Evolutionary conservation across 2,329 filamentous ascomycete genomes (phyloP), one percentile per base, ranked within the genome.

Genomic region (Botrytis sinoallii): DNA sequence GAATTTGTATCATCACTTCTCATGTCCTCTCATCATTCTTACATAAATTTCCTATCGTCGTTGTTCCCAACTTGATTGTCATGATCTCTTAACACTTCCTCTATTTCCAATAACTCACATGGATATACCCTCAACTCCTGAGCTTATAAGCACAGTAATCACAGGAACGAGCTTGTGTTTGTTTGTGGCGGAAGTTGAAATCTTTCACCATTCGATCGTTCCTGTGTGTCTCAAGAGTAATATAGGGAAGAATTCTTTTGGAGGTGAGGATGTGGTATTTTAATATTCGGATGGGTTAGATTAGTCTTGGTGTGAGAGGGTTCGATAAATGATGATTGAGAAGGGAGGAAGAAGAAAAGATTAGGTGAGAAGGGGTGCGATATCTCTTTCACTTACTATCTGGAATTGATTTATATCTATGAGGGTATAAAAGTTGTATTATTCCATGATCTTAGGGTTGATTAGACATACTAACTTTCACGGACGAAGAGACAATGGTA

Each of bases 401-500:
- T 29, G 4, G n/a, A 29, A 9, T 32, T 18, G 14, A 16, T 18
- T 6, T 4, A 18, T 57, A 3, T 32, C 14, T 57, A 18, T 14
- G 52, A 32, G 16, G n/a, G 12, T 40, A 40, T 9, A n/a, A 61
- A 6, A n/a, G 0, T 3, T 9, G 22, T 61, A 4, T 61, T 16
- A 7, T 9, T 25, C 2, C 14, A n/a, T 8, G 2, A 3, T 18
- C 14, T 16, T n/a, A 14, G 16, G 6, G 3, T 10, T 16, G 3
- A 61, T n/a, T 22, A 16, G 22, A n/a, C 25, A 1, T 61, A 12
- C 3, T 10, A 9, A 12, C 0, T 25, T 61, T 3, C 0, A 3
- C 22, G 1, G 1, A 1, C 5, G 7, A 40, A n/a, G 22, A 14
- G 7, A 4, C 7, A 16, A 40, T 8, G 3, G 2, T 7, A n/a